Percentiles rank a stretch among this genome's conserved stretches.
phyloP scores from a whole-genome alignment of 805 yeast species.

The Saccharomycopsis sp. region DNA sequence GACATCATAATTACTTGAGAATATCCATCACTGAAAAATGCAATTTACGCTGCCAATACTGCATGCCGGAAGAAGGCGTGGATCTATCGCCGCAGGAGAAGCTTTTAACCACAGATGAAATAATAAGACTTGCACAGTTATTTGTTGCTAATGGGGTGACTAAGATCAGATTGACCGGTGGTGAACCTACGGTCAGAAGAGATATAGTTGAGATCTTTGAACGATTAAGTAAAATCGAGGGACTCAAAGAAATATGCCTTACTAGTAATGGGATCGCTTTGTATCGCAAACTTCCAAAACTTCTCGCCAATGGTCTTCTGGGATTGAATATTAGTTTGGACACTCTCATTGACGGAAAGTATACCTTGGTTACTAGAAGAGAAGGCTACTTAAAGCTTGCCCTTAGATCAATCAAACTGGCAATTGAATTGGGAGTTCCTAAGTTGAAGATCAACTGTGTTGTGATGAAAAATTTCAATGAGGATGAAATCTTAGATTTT shows the following conservation, averaged over 20 bases:
- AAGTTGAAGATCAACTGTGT: conserved; percentile 45
- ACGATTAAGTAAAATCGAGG: conserved; percentile 33
- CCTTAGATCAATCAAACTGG: conserved; percentile 37
- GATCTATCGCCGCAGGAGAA: conserved; percentile 38
- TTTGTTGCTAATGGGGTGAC: conserved; percentile 45
- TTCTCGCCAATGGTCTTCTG: conserved; percentile 38
- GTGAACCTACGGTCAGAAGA: conserved; percentile 49
- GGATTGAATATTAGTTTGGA: conserved; percentile 44
- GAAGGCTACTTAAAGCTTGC: conserved; percentile 42
- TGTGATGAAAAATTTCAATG: conserved; percentile 43
- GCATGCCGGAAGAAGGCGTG: conserved; percentile 54
- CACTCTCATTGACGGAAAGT: conserved; percentile 47
- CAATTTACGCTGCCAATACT: conserved; percentile 41
- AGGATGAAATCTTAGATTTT: conserved; percentile 45
- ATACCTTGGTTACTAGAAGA: conserved; percentile 41
- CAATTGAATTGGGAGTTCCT: conserved; percentile 38
- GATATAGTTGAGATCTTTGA: conserved; percentile 41
- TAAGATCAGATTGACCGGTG: conserved; percentile 48
- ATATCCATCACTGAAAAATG: conserved; percentile 48
- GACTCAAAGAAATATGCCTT: conserved; percentile 42
- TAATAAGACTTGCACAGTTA: conserved; percentile 35
- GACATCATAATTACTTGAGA: conserved; percentile 44
- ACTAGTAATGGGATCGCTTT: conserved; percentile 49
- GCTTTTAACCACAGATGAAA: conserved; percentile 39
- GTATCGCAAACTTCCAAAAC: conserved; percentile 39